Evolutionary conservation across 345 rosid species (phyloP).

Genomic region (Alliaria petiolata): DNA sequence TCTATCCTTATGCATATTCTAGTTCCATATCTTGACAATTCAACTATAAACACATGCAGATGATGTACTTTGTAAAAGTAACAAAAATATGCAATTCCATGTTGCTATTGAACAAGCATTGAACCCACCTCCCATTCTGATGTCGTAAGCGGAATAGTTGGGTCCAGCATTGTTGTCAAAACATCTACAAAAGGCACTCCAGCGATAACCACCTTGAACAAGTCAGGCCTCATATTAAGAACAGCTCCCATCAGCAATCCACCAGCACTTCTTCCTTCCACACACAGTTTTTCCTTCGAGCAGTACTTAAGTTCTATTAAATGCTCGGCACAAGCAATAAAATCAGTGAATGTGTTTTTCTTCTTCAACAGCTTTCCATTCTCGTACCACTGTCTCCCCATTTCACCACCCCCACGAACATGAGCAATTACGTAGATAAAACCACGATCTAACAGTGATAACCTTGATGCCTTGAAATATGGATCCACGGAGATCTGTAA

Average conservation of each 20-base stretch:
- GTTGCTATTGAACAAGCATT: background rate
- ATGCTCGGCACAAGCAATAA: slow-evolving; percentile 75
- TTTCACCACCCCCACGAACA: slow-evolving; percentile 96
- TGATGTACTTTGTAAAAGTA: background rate
- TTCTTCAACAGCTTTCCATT: slow-evolving; percentile 81
- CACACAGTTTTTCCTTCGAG: slow-evolving; percentile 76
- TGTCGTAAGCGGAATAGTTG: slow-evolving; percentile 91
- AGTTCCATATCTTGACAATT: background rate
- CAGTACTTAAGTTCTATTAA: slow-evolving; percentile 63
- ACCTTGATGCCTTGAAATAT: slow-evolving; percentile 60
- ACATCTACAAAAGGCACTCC: slow-evolving; percentile 97
- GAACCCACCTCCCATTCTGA: slow-evolving; percentile 90
- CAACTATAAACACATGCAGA: background rate
- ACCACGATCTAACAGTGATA: slow-evolving; percentile 90
- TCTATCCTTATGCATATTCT: background rate
- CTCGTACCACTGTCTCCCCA: slow-evolving; percentile 99
- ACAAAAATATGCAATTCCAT: background rate
- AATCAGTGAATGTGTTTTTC: slow-evolving; percentile 87
- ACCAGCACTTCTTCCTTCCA: slow-evolving; percentile 94
- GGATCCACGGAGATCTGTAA: slow-evolving; percentile 68
- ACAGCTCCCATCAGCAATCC: slow-evolving; percentile 93
- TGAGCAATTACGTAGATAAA: slow-evolving; percentile 84
- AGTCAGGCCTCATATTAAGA: slow-evolving; percentile 95
- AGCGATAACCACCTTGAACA: slow-evolving; percentile 84
- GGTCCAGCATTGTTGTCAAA: slow-evolving; percentile 95